Evolutionary conservation across 2,329 filamentous ascomycete genomes (phyloP).

Genomic region (Pseudogymnoascus sp.): DNA sequence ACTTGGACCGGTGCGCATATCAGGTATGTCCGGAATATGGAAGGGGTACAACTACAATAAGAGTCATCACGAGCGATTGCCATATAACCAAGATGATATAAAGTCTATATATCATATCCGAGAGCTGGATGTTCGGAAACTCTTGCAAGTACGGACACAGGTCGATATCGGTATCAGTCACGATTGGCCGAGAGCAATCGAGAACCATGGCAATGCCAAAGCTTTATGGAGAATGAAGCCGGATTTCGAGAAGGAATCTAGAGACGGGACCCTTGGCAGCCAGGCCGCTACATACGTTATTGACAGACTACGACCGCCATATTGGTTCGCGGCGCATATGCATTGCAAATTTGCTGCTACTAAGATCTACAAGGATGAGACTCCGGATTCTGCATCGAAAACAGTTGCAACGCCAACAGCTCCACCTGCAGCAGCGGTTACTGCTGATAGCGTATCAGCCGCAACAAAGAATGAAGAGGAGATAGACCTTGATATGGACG

Average conservation of each 20-base stretch:
- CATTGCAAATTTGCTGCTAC: conserved; percentile 79
- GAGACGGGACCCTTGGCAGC: conserved; percentile 68
- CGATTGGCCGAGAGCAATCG: conserved; percentile 85
- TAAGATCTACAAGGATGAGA: conserved; percentile 41
- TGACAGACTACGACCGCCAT: conserved; percentile 68
- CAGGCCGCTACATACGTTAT: conserved; percentile 72
- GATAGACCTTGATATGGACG: conserved; percentile 59
- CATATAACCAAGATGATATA: conserved; percentile 69
- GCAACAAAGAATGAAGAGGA: conserved; percentile 52
- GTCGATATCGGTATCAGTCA: conserved; percentile 89
- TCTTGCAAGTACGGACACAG: conserved; percentile 76
- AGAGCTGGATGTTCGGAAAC: conserved; percentile 82
- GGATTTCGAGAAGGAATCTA: conserved; percentile 67
- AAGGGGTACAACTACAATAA: conserved; percentile 83
- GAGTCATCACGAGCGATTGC: conserved; percentile 75
- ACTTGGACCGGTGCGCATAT: conserved; percentile 77
- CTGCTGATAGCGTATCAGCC: not conserved
- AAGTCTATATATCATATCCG: conserved; percentile 83
- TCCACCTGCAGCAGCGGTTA: not conserved
- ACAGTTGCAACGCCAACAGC: not conserved
- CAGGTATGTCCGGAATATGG: conserved; percentile 89
- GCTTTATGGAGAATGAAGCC: conserved; percentile 66
- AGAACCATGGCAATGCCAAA: conserved; percentile 63
- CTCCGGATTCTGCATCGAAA: not conserved
- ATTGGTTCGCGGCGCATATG: conserved; percentile 92